phyloP scores from a whole-genome alignment of 805 yeast genomes.

The Cyberlindnera galapagoensis region DNA sequence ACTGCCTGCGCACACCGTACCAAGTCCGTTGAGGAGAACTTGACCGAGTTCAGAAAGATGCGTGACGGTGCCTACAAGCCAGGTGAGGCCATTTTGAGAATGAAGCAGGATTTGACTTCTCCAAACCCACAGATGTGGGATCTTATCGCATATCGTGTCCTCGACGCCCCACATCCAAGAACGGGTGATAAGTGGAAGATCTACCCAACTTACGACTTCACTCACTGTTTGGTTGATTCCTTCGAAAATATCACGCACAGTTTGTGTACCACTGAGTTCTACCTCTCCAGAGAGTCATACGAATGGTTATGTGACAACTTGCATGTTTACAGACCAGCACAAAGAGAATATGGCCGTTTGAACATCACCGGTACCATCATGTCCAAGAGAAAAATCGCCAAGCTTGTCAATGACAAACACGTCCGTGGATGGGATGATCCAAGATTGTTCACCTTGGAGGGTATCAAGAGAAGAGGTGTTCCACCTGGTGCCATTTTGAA shows the following conservation, averaged over 20 bases:
- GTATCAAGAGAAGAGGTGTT: conserved; percentile 92
- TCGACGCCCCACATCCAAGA: conserved; percentile 89
- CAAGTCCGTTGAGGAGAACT: conserved; percentile 64
- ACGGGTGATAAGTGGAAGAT: conserved; percentile 97
- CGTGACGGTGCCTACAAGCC: conserved; percentile 80
- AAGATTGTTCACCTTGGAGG: conserved; percentile 89
- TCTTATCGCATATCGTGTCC: conserved; percentile 91
- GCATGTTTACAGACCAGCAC: conserved; percentile 96
- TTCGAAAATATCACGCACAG: conserved; percentile 95
- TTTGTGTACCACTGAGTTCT: conserved; percentile 92
- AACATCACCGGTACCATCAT: conserved; percentile 90
- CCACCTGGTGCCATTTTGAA: conserved; percentile 97
- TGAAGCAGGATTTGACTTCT: conserved; percentile 87
- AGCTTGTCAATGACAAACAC: conserved; percentile 69
- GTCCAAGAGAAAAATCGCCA: conserved; percentile 94
- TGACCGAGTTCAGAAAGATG: conserved; percentile 83
- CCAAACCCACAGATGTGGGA: conserved; percentile 99
- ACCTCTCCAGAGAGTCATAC: conserved; percentile 86
- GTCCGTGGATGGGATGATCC: conserved; percentile 99
- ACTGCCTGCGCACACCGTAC: conserved; percentile 72
- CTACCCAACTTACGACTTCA: conserved; percentile 97
- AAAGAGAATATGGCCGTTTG: conserved; percentile 96
- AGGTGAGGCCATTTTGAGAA: conserved; percentile 91
- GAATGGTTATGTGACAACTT: conserved; percentile 98
- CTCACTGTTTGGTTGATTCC: conserved; percentile 98